These are phyloP conservation scores for Sinapis alba DNA, from an alignment of 441 rosid genomes.

Conservation along the genomic window DNA sequence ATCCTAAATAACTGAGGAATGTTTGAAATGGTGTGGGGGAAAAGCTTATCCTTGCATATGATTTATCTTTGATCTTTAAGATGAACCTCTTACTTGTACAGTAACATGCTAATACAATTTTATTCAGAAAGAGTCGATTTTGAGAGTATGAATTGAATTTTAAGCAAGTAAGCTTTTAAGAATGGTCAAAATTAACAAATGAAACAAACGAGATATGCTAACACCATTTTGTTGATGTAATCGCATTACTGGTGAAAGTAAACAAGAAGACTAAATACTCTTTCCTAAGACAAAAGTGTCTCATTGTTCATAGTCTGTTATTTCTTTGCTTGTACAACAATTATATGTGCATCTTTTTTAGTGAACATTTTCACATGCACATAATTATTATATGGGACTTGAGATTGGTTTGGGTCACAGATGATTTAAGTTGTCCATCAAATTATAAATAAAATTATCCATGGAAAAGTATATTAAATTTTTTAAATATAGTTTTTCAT, in stretches of 20 bases:
- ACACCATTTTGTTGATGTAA: neutral
- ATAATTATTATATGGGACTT: neutral
- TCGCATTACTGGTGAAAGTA: neutral
- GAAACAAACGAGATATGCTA: neutral
- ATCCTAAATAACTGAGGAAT: no score
- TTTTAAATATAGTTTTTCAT: neutral
- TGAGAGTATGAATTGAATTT: neutral
- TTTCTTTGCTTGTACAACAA: neutral
- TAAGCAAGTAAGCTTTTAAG: neutral
- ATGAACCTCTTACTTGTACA: neutral
- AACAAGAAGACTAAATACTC: neutral
- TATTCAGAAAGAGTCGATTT: neutral
- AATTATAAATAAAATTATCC: neutral
- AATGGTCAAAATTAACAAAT: neutral
- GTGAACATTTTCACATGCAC: neutral
- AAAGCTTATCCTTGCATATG: neutral
- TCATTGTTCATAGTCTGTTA: neutral
- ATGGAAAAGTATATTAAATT: neutral
- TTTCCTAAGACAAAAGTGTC: neutral
- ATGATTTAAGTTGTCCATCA: neutral
- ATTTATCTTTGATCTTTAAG: neutral
- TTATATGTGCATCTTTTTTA: neutral
- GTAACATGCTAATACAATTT: neutral
- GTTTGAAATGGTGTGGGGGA: neutral
- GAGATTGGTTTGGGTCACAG: neutral